Base-by-base conservation (phyloP, 1,284 basidiomycete species). In the Boletellus deceptivus region DNA sequence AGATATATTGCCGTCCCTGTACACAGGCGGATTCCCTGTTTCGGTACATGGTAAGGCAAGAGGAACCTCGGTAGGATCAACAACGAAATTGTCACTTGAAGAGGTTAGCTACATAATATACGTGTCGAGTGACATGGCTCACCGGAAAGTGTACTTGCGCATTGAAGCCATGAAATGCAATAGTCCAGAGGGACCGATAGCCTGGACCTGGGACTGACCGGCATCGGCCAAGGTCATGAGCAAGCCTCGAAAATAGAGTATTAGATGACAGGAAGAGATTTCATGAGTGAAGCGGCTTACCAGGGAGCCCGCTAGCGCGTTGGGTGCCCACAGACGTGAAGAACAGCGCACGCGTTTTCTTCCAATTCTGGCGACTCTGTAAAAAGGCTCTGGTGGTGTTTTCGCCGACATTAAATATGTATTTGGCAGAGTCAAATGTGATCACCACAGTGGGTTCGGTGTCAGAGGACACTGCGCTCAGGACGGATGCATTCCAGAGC, bases 341-440 rank as follows among this genome's bases (percentile, higher is more conserved):
- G 69, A 96, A 95, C 13, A 95, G 59, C 2, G 77, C 86, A 43
- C 77, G 79, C 3, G 86, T 75, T 50, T 80, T 83, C 60, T 77
- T 80, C 76, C 86, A 82, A 40, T 80, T 80, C 34, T 78, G 70
- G 53, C 73, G 74, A 57, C 82, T 83, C 70, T 93, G 86, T 7
- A 85, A 70, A 59, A 88, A 87, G 0, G 85, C 71, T 31, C 93
- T 75, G 45, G 84, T 84, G 0, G 86, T 86, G 49, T 88, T 90
- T 66, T 96, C 93, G 6, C 89, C 85, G 3, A 77, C 84, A 68
- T 95, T 94, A 75, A 96, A 92, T 46, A 94, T 75, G 60, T 93
- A 95, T 61, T 90, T 87, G 7, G 78, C 83, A 43, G 82, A 77
- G 60, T 91, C 87, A 62, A 93, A 91, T 6, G 80, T 75, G 52